Evolutionary conservation across 1,284 basidiomycete genomes (phyloP), one percentile per base, ranked within the genome.

Genomic region (Rhodotorula sp.): DNA sequence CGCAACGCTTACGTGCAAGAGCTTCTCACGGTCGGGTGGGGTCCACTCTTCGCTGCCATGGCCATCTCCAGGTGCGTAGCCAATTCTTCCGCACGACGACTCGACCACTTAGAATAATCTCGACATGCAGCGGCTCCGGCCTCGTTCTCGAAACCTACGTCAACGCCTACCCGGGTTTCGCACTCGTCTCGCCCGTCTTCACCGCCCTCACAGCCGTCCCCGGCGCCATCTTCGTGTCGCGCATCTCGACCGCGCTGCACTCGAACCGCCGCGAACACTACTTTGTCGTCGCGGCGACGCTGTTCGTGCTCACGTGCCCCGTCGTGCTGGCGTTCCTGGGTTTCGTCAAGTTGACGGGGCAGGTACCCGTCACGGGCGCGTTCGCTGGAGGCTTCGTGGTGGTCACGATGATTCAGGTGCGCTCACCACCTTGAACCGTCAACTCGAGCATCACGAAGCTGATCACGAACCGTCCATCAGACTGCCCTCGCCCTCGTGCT

Each of bases 121-220:
- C 5, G 2, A 17, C n/a, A 10, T 44, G 34, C 77, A 91, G 89
- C 61, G 92, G 88, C 0, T 92, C 96, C 0, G 96, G 96, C 0
- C 89, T 98, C 76, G 90, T 97, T 0, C 87, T 99, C 21, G 93
- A 97, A 78, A 85, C 87, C 60, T 97, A 95, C 74, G 94, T 97
- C 3, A 89, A 88, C 71, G 85, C 87, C 49, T 98, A 92, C 78
- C 86, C 90, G 68, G 95, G 92, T 4, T 98, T 92, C 78, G 92
- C 92, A 0, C 83, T 97, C 0, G 85, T 99, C 9, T 91, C 91
- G 0, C 88, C 97, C 21, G 91, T 94, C 19, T 91, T 97, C 74
- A 92, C 91, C 88, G 91, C 91, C 68, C 83, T 97, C 12, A 91
- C 91, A 0, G 93, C 95, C 19, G 89, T 90, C 42, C 90, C 94